These are phyloP conservation scores for Suillus fuscotomentosus DNA, from an alignment of 768 basidiomycete species.

Conservation along the genomic window DNA sequence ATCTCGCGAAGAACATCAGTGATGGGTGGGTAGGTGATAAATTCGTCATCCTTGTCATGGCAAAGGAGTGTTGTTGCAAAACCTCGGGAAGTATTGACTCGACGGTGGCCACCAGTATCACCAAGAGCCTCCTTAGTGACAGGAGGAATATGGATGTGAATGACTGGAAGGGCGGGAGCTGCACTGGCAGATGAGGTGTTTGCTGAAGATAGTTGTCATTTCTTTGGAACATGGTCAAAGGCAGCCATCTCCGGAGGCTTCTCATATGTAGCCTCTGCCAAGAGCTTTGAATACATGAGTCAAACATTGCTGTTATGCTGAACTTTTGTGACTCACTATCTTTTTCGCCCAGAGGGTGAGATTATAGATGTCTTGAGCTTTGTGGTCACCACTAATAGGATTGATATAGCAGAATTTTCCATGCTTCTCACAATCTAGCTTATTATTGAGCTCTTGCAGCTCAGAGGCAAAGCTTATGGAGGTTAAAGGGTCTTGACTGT, in stretches of 20 bases:
- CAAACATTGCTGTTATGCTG: neutral
- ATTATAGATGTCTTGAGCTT: neutral
- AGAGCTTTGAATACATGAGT: neutral
- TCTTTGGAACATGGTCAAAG: neutral
- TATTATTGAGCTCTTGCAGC: neutral
- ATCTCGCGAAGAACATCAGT: too few relatives aligned
- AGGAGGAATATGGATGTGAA: too few relatives aligned
- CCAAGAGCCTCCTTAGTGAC: too few relatives aligned
- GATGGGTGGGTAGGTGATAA: too few relatives aligned
- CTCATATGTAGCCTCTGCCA: neutral
- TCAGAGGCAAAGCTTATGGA: neutral
- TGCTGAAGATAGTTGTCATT: too few relatives aligned
- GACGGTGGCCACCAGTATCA: too few relatives aligned
- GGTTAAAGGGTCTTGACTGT: neutral
- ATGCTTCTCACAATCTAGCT: neutral
- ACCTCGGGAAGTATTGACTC: too few relatives aligned
- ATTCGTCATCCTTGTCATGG: too few relatives aligned
- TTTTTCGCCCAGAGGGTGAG: slow-evolving; percentile 2
- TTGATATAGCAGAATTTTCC: slow-evolving; percentile 1
- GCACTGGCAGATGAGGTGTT: too few relatives aligned
- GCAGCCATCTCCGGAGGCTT: neutral
- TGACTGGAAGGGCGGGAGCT: too few relatives aligned
- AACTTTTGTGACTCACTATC: neutral
- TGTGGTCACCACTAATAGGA: neutral
- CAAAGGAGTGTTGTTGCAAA: too few relatives aligned